Evolutionary conservation across 192 early-diverging fungal genomes (phyloP), one percentile per base, ranked within the genome.

Genomic region (Mortierella alpina): DNA sequence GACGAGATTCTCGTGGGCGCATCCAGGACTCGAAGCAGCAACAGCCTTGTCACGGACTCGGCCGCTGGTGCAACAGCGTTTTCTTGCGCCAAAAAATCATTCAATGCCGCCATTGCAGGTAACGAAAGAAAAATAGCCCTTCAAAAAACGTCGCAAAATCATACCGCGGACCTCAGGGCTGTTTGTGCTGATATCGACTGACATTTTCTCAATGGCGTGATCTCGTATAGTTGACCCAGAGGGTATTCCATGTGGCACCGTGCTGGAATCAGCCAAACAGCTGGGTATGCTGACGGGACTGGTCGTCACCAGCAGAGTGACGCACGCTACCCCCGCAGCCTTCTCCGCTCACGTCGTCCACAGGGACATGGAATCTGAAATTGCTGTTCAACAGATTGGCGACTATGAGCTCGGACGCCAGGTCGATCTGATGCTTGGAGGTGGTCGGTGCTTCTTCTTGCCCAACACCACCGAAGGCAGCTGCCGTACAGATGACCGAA

Each of bases 31-130:
- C 87, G 93, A 52, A 95, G 93, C 51, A 90, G 90, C 57, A 65
- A 71, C 83, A 93, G 92, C 49, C 83, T 98, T 40, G 89, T 99
- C 7, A 99, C 98, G 0, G 98, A 99, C 84, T 95, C 93, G 50
- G 98, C 98, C 11, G 97, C 98, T 31, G 98, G 97, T 10, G 98
- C 97, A 0, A 99, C 98, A 1, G 98, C 98, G 4, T 98, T 95
- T 72, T 88, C 96, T 15, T 98, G 97, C 79, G 91, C 85, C 14
- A 75, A 91, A 41, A 99, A 99, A 84, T 87, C 95, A 2, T 98
- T 96, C 84, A 99, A 99, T 82, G 93, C 92, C 44, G 98, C 95
- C 12, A 95, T 99, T 66, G 95, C 84, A 68, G 96, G 96, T 83
- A 86, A 45, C 9, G 31, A 31, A 3, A 31, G 31, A 1, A 31